phyloP scores from a whole-genome alignment of 768 basidiomycete species.

The Boletus reticulatus region DNA sequence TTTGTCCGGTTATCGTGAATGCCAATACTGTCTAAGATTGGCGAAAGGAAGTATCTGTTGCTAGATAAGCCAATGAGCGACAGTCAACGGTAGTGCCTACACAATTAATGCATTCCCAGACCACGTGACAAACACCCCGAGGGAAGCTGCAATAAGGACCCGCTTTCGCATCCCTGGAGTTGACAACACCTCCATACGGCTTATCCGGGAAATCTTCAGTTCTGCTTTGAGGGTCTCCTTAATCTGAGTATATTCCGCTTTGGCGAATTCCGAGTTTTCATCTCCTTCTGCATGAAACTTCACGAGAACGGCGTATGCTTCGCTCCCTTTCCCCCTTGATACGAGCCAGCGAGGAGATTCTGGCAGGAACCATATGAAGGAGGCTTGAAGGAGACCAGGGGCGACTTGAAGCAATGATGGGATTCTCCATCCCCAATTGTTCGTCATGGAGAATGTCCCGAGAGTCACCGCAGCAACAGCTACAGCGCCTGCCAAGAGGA shows the following conservation, averaged over 20 bases:
- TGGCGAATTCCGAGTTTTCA: slow-evolving; percentile 48
- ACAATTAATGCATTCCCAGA: slow-evolving; percentile 1
- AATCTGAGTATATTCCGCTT: slow-evolving; percentile 57
- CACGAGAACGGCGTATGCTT: slow-evolving; percentile 47
- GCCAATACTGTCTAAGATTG: slow-evolving; percentile 6
- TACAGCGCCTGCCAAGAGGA: slow-evolving; percentile 8
- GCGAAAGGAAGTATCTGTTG: background rate
- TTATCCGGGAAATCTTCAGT: background rate
- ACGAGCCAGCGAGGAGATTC: slow-evolving; percentile 69
- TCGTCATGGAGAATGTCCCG: slow-evolving; percentile 58
- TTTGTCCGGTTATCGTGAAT: slow-evolving; percentile 13
- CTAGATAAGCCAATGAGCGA: background rate
- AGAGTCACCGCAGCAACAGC: slow-evolving; percentile 53
- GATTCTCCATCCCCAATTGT: slow-evolving; percentile 66
- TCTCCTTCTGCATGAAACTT: slow-evolving; percentile 66
- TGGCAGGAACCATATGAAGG: slow-evolving; percentile 56
- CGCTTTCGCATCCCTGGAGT: slow-evolving; percentile 18
- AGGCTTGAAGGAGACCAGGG: slow-evolving; percentile 52
- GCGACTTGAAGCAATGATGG: slow-evolving; percentile 56
- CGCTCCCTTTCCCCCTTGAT: slow-evolving; percentile 49
- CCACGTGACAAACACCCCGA: slow-evolving; percentile 16
- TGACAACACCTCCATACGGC: background rate
- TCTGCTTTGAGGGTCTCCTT: slow-evolving; percentile 46
- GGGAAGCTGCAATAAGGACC: slow-evolving; percentile 6
- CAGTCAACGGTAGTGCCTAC: background rate